Percentiles rank a stretch among this genome's conserved stretches.
phyloP scores from a whole-genome alignment of 208 protist genomes.

The Acanthamoeba royreba region DNA sequence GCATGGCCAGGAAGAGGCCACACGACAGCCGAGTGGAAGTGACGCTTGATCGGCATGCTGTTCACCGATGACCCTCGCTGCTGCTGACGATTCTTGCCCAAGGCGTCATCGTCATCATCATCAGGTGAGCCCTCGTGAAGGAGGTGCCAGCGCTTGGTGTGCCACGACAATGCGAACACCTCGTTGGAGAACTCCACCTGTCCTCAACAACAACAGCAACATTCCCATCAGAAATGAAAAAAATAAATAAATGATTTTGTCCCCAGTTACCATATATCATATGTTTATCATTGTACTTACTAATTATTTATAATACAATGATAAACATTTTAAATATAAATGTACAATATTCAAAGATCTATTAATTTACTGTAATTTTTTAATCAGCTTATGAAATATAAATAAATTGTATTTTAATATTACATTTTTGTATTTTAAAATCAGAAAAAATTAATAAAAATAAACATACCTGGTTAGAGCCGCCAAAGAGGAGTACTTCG shows the following conservation, averaged over 20 bases:
- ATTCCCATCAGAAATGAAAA: not conserved
- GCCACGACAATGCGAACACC: not conserved
- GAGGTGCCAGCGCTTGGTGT: not conserved
- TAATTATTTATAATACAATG: no score
- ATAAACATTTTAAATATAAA: no score
- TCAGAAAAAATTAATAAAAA: not conserved
- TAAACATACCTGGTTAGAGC: not conserved
- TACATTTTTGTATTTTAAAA: no score
- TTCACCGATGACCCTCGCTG: not conserved
- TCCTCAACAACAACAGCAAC: not conserved
- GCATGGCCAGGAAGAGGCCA: not conserved
- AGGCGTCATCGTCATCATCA: not conserved
- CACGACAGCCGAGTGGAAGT: not conserved
- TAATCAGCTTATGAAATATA: no score
- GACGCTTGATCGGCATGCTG: not conserved
- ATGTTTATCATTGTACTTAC: no score
- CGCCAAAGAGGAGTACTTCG: not conserved
- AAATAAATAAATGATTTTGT: not conserved
- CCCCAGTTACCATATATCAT: no score
- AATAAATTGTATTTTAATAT: no score
- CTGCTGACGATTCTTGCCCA: no score
- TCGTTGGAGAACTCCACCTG: conserved; percentile 19
- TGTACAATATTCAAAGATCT: no score
- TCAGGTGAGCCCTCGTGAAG: not conserved
- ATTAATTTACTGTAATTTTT: no score